Base-by-base conservation (phyloP, 176 grass and related monocot genomes). In the Ensete ventricosum region DNA sequence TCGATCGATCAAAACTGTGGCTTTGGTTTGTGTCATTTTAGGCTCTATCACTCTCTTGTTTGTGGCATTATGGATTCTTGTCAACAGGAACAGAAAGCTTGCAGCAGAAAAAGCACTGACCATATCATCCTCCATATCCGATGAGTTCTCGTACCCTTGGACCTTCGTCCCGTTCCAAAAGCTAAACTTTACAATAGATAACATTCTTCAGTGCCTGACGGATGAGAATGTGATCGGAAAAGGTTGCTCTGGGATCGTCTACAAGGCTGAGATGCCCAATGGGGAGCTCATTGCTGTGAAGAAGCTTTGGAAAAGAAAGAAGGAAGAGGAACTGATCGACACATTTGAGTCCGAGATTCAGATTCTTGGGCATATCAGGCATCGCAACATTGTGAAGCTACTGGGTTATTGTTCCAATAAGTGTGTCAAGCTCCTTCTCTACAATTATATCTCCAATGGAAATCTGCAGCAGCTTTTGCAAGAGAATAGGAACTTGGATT, bases 81-180 rank as follows among this genome's bases (percentile, higher is more conserved):
- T 93, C 78, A 93, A 76, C 64, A 82, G 95, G 54, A 91, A 76
- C 62, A 85, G 69, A 84, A 93, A 70, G 59, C 68, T 87, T 1
- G 78, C n/a, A 0, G 51, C 51, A 0, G 84, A 87, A 58, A 93
- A 87, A 80, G 13, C 78, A 9, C 77, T 76, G 82, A 87, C 69
- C 78, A 16, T 82, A 73, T 83, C 82, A 9, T 84, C 80, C 9
- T 76, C 49, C 0, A 80, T 86, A 0, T 77, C 63, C 1, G 86
- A 98, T 14, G 95, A 98, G 50, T 98, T 93, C 82, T 98, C 95
- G 10, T 85, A 98, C 73, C 95, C 95, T 2, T 98, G 95, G 95
- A 93, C 82, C 29, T 93, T 93, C 14, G 93, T 85, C 0, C 95
- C 90, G 0, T 93, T 98, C 73, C 95, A 89, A 81, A 98, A 91